phyloP scores from a whole-genome alignment of 2,329 filamentous ascomycete species.

The Cercospora sojina region DNA sequence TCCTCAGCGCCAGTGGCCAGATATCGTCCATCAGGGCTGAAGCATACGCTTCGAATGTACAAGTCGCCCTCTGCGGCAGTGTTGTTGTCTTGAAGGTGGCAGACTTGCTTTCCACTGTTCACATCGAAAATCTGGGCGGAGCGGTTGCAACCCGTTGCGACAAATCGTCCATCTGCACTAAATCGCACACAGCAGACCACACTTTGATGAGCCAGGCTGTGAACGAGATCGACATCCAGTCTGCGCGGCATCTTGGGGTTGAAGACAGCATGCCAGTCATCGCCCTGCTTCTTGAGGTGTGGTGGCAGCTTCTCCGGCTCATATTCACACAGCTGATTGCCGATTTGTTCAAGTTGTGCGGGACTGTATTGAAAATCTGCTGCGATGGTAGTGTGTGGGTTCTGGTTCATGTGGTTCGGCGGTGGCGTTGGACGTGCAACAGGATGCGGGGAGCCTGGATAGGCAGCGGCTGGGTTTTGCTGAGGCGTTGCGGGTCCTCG shows the following conservation, averaged over 20 bases:
- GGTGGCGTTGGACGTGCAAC: slow-evolving; percentile 78
- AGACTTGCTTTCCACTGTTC: slow-evolving; percentile 79
- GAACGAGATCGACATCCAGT: slow-evolving; percentile 89
- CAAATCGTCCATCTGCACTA: slow-evolving; percentile 90
- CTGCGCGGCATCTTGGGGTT: slow-evolving; percentile 82
- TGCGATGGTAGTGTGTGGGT: slow-evolving; percentile 33
- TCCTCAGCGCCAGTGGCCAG: slow-evolving; percentile 96
- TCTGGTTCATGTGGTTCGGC: slow-evolving; percentile 32
- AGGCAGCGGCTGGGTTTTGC: slow-evolving; percentile 83
- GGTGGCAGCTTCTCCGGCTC: slow-evolving; percentile 82
- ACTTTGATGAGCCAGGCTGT: slow-evolving; percentile 89
- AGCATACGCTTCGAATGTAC: slow-evolving; percentile 97
- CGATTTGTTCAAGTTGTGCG: slow-evolving; percentile 49
- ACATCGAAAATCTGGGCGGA: slow-evolving; percentile 99
- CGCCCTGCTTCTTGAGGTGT: slow-evolving; percentile 82
- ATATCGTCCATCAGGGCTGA: slow-evolving; percentile 92
- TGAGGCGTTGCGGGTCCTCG: slow-evolving; percentile 80
- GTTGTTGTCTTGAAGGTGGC: slow-evolving; percentile 82
- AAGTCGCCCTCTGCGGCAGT: slow-evolving; percentile 87
- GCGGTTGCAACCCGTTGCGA: slow-evolving; percentile 94
- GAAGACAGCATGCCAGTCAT: slow-evolving; percentile 96
- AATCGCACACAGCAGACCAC: slow-evolving; percentile 98
- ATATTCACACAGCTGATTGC: slow-evolving; percentile 77
- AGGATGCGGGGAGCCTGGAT: slow-evolving; percentile 78
- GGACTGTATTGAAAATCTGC: slow-evolving; percentile 36